Evolutionary conservation across 345 rosid genomes (phyloP).

Genomic region (Heritiera fomes): DNA sequence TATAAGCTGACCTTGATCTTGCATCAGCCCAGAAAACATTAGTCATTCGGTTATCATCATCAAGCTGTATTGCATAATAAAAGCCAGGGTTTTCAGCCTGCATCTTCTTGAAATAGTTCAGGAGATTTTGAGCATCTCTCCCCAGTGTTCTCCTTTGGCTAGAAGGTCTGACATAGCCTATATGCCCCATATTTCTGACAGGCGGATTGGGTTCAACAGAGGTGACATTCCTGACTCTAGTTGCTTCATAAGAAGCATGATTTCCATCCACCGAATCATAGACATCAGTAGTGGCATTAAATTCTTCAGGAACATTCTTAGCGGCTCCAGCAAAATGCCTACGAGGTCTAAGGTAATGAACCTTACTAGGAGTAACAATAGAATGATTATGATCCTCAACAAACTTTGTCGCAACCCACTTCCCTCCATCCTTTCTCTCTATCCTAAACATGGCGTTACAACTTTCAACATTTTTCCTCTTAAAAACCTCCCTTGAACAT

Average conservation of each 20-base stretch:
- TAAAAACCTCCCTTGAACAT: constrained; percentile 54
- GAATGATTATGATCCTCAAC: constrained; percentile 67
- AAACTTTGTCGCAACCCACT: constrained; percentile 59
- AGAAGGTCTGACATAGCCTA: constrained; percentile 38
- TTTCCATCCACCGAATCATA: constrained; percentile 42
- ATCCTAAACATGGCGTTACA: constrained; percentile 67
- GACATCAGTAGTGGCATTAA: constrained; percentile 37
- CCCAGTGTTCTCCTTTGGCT: constrained; percentile 52
- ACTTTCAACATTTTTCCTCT: constrained; percentile 54
- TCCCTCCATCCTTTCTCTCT: constrained; percentile 47
- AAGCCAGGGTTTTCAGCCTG: constrained; percentile 69
- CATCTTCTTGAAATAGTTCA: constrained; percentile 63
- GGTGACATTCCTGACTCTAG: constrained; percentile 31
- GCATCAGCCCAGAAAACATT: constrained; percentile 81
- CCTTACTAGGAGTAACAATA: constrained; percentile 38
- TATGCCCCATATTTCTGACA: constrained; percentile 33
- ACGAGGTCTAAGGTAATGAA: constrained; percentile 55
- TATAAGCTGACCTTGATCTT: constrained; percentile 62
- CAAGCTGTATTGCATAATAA: constrained; percentile 68
- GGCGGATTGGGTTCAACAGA: constrained; percentile 37
- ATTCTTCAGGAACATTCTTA: constrained; percentile 39
- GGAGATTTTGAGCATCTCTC: constrained; percentile 61
- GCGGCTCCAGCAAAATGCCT: constrained; percentile 56
- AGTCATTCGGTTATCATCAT: constrained; percentile 61
- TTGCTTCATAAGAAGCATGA: constrained; percentile 38